A percentile compares a stretch with the other conserved stretches of the same genome.
Evolutionary conservation across 805 yeast species (phyloP).

Genomic region (Sugiyamaella smithiae): DNA sequence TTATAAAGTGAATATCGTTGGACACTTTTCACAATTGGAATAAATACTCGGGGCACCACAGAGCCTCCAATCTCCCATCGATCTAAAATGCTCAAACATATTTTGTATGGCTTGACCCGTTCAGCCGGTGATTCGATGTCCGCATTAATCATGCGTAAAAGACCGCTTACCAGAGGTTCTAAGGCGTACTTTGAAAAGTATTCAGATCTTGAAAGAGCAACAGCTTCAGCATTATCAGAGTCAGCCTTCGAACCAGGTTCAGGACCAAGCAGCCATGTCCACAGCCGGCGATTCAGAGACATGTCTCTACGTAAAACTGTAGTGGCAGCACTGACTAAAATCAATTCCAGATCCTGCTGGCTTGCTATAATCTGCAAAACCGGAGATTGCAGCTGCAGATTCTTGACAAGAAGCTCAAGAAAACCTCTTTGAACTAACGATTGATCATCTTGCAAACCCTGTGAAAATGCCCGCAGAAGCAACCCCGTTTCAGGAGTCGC

Average conservation of each 20-base stretch:
- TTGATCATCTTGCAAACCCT: constrained; percentile 64
- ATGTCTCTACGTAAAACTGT: constrained; percentile 81
- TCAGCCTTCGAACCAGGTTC: constrained; percentile 37
- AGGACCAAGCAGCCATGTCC: constrained; percentile 93
- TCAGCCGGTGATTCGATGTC: constrained; percentile 31
- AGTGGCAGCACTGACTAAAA: constrained; percentile 61
- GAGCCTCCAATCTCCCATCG: constrained; percentile 90
- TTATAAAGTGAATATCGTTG: constrained; percentile 9
- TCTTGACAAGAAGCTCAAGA: constrained; percentile 70
- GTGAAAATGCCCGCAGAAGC: constrained; percentile 66
- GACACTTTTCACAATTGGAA: constrained; percentile 52
- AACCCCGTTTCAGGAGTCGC: constrained; percentile 78
- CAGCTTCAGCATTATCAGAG: constrained; percentile 6
- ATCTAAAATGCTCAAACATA: constrained; percentile 76
- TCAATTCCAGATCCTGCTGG: constrained; percentile 51
- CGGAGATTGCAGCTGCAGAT: constrained; percentile 61
- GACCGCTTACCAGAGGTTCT: constrained; percentile 48
- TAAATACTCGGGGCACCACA: constrained; percentile 65
- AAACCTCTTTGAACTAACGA: constrained; percentile 83
- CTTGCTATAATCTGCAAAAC: constrained; percentile 50
- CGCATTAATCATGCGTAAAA: constrained; percentile 45
- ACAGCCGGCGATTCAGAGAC: constrained; percentile 89
- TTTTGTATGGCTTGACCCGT: constrained; percentile 53
- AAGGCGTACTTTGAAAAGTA: constrained; percentile 64
- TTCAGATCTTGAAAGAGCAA: constrained; percentile 37